Percentiles rank a stretch among this genome's conserved stretches.
phyloP scores from a whole-genome alignment of 441 rosid genomes.

The Brassica balearica region DNA sequence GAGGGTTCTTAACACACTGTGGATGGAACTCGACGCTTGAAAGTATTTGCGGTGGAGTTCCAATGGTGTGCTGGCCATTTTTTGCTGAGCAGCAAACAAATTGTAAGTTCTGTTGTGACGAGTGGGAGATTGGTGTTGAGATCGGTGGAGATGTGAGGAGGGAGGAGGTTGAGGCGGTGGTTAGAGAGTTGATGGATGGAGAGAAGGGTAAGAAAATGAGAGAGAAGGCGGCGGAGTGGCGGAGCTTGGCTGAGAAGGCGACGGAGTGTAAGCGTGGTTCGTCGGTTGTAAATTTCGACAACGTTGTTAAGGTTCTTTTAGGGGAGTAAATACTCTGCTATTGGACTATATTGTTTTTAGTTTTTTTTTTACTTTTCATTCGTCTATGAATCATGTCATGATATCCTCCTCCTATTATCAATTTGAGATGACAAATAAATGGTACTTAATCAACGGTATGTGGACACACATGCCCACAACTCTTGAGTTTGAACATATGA shows the following conservation, averaged over 20 bases:
- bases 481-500: not conserved
- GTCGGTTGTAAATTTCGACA: constrained; percentile 40
- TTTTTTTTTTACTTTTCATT: not conserved
- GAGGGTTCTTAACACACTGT: constrained; percentile 51
- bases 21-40: constrained; percentile 59
- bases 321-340: not conserved
- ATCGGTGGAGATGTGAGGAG: constrained; percentile 45
- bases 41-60: constrained; percentile 44
- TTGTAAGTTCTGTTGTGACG: constrained; percentile 41
- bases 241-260: constrained; percentile 40
- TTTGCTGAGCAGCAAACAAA: constrained; percentile 55
- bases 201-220: constrained; percentile 50
- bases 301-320: constrained; percentile 36
- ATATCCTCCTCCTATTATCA: not conserved
- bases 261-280: constrained; percentile 23
- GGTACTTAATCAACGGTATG: not conserved
- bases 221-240: constrained; percentile 46
- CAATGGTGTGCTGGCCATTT: constrained; percentile 58
- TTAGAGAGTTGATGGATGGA: constrained; percentile 51
- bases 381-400: not conserved
- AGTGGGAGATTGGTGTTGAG: constrained; percentile 53
- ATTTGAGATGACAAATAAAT: not conserved
- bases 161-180: constrained; percentile 45
- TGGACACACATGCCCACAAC: not conserved
- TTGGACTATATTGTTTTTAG: not conserved